These are phyloP conservation scores for Fusarium sterilihyphosum DNA, from an alignment of 2,329 filamentous ascomycete genomes.

Conservation along the genomic window DNA sequence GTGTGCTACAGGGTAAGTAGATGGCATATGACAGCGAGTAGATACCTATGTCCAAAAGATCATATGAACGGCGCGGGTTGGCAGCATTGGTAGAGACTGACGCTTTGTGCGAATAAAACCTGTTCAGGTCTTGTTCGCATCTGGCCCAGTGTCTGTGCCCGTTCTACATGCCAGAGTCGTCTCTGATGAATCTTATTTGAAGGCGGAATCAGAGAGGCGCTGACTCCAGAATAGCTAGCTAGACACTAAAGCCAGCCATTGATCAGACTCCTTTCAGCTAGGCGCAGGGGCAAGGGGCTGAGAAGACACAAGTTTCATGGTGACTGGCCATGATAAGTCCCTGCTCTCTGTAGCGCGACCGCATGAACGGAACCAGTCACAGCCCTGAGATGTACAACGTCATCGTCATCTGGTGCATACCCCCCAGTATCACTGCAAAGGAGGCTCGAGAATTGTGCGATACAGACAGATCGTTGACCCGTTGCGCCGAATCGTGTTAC, in stretches of 20 bases:
- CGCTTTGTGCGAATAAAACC: neutral
- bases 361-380: conserved; percentile 25
- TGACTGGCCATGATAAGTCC: neutral
- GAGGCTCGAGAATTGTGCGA: neutral
- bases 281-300: conserved; percentile 11
- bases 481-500: conserved; percentile 40
- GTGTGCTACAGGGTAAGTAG: conserved; percentile 10
- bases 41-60: neutral
- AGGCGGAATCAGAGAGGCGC: neutral
- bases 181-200: neutral
- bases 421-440: neutral
- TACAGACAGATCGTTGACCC: conserved; percentile 30
- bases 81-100: neutral
- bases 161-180: neutral
- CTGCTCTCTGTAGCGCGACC: neutral
- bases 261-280: conserved; percentile 14
- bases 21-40: neutral
- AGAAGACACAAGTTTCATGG: neutral
- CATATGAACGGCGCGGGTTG: neutral
- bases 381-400: conserved; percentile 14
- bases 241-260: neutral
- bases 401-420: conserved; percentile 1
- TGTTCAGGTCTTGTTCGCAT: neutral
- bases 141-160: neutral
- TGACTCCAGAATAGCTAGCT: neutral